Base-by-base conservation (phyloP, 176 grass and related monocot genomes). In the Carex myosuroides region DNA sequence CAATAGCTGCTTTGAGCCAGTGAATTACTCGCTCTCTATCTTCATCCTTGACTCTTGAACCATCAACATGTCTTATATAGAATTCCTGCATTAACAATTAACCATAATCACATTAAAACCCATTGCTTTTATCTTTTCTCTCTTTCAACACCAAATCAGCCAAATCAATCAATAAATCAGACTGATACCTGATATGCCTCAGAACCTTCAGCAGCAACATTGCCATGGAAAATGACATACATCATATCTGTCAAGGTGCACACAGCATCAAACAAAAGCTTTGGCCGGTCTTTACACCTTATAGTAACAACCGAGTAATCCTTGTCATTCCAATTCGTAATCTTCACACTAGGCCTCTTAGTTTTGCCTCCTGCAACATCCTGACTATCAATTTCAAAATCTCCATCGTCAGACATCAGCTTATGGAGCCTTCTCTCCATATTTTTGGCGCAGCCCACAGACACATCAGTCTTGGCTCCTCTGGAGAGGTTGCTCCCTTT, bases 221-320 rank as follows among this genome's bases (percentile, higher is more conserved):
- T 97, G 1, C 89, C 94, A 64, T 97, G 94, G 82, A 94, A 97
- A 58, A 97, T 90, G 82, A 94, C 91, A 83, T 92, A 97, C 3
- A 60, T 78, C 74, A 97, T 68, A 62, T 97, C 91, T 5, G 91
- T 97, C 63, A 97, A 75, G 61, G 91, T 92, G 84, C 91, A 97
- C 32, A 97, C 89, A 8, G 94, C 92, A 8, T 97, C 94, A 16
- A 97, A 97, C 42, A 97, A 74, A 90, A 97, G 94, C 59, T 97
- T 97, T 0, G 94, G 22, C 35, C 94, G 84, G 81, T 97, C 94
- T 87, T 92, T 97, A 82, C 94, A 94, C 29, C 88, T 80, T 50
- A 97, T 87, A 53, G 91, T 97, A 63, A 97, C 94, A 20, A 97
- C 90, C 3, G 94, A 94, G 70, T 91, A 97, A 73, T 88, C 91